Conservation (phyloP, 2,329 filamentous ascomycete genomes). For the Aspergillus eucalypticola region DNA sequence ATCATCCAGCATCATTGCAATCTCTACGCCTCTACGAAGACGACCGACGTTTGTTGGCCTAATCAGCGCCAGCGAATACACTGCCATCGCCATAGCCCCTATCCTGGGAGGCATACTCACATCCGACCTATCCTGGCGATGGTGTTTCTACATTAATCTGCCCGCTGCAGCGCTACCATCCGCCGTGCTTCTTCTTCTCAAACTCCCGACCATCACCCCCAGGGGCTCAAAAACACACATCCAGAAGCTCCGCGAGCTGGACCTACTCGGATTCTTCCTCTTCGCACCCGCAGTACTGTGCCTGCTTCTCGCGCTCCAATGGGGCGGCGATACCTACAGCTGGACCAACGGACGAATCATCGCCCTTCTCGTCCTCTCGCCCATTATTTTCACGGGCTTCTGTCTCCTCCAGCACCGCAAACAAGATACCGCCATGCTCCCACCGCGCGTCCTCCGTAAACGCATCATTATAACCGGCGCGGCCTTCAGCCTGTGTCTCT, state of each 20-base stretch:
- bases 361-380: not conserved
- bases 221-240: not conserved
- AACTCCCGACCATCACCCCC: not conserved
- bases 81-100: not conserved
- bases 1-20: not conserved
- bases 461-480: not conserved
- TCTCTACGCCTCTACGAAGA: not conserved
- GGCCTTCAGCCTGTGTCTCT: not conserved
- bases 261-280: not conserved
- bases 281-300: not conserved
- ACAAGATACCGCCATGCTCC: not conserved
- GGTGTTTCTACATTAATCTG: constrained; percentile 4
- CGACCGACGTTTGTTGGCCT: not conserved
- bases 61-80: constrained; percentile 5
- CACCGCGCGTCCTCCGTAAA: not conserved
- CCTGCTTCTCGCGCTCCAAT: not conserved
- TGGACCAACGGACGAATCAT: not conserved
- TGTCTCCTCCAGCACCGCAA: constrained; percentile 1
- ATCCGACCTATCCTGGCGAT: not conserved
- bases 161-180: not conserved
- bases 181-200: not conserved
- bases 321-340: constrained; percentile 2
- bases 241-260: not conserved
- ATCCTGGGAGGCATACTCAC: not conserved
- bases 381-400: constrained; percentile 1